Evolutionary conservation across 345 rosid species (phyloP), one percentile per base, ranked within the genome.

Genomic region (Brassica napus): DNA sequence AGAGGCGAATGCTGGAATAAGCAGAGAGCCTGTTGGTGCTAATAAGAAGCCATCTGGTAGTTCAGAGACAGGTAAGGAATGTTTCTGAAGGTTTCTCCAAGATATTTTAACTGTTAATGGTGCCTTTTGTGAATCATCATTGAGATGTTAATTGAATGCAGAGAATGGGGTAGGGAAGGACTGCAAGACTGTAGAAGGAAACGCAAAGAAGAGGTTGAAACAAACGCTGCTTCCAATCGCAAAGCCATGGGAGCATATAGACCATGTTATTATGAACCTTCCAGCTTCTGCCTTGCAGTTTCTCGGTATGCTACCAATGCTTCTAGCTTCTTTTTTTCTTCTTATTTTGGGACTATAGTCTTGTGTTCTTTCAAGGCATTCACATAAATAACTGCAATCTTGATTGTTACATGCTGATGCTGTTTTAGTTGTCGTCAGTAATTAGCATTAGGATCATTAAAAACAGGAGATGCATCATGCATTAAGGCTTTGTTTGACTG

Each of bases 181-280:
- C n/a, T n/a, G n/a, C n/a, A n/a, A n/a, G 68, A 78, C 64, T 66
- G 74, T 65, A 69, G 92, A 86, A 80, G 91, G 82, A 79, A 84
- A 82, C 26, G 58, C 75, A 18, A 86, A 83, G 52, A 92, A 93
- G 80, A 91, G 89, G 82, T 80, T 87, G 79, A 88, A 81, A 86
- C 80, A 87, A 84, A 81, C 89, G 2, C 75, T 81, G 75, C 73
- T 86, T 59, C 83, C 87, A 63, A 70, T 80, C 18, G 55, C 89
- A 54, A 93, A 87, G 87, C 82, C 96, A 1, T 89, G 96, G 98
- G 96, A 91, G 83, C 97, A 93, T 80, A 75, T 93, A 66, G 97
- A 95, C 86, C 99, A 93, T 83, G 84, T 95, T 63, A 86, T 95
- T 54, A 95, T 95, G 99, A 95, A 95, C 84, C 99, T 95, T 81